Evolutionary conservation across 2,329 filamentous ascomycete species (phyloP), one percentile per base, ranked within the genome.

Genomic region (Phialophora chinensis): DNA sequence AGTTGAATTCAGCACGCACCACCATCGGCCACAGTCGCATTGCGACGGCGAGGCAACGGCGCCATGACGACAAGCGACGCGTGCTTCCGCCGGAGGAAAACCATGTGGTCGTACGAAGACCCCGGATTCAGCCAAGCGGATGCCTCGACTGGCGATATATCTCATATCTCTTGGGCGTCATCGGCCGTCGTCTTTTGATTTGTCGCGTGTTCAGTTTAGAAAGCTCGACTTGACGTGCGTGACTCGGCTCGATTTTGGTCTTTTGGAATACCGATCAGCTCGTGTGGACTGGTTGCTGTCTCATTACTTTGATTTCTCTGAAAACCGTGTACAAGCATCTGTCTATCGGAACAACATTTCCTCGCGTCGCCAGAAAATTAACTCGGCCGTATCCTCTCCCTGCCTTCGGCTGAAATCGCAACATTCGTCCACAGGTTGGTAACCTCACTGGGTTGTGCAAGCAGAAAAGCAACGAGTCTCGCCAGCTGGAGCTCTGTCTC

Each of bases 1-100:
- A 8, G 5, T 25, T 8, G 6, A 20, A 50, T 27, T 8, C 12
- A 11, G 47, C 47, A 50, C 20, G 25, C 20, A 4, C 42, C 57
- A 59, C 27, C 17, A 50, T 35, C 57, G 57, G 57, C 57, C 57
- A 60, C 38, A 10, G 38, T 31, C 56, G 56, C 56, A 59, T 59
- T 29, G 7, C 12, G n/a, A 20, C 42, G 42, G 57, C 14, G 44
- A 60, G 57, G 44, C 57, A 31, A 50, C 17, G 17, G 29, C 29
- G 3, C 20, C 35, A 11, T 25, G 23, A 35, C 11, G 55, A n/a
- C 4, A n/a, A 25, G 25, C 38, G 38, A 27, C 38, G 55, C n/a
- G 27, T 23, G 27, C 23, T 54, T 33, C 52, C 52, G 11, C 52
- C 52, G 52, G 52, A 54, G 20, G 47, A 50, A 12, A 8, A 25